Base-by-base conservation (phyloP, 2,329 filamentous ascomycete genomes). In the Talaromyces rugulosus region DNA sequence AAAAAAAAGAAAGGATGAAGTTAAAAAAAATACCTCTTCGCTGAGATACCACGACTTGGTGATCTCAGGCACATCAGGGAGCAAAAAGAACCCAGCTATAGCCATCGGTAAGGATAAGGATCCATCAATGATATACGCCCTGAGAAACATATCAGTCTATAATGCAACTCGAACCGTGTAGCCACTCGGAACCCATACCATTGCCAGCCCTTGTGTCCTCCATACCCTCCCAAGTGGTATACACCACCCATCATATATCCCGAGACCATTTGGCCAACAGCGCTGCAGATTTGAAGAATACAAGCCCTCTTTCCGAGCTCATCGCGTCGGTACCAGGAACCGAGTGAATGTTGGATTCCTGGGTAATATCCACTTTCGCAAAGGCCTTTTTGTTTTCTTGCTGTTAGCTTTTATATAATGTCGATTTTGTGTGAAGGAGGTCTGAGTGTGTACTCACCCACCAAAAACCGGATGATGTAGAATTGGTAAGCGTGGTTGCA, bases 241-340 rank as follows among this genome's bases (percentile, higher is more conserved):
- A 84, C 80, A 0, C 75, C 82, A 0, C 83, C 78, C 79, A 84
- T 84, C 12, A 87, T 70, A 63, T 84, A 86, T 0, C 84, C 84
- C 1, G 74, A 77, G 60, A 77, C 75, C 75, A 78, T 78, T 42
- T 67, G 73, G 0, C 72, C 76, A 53, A 83, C 75, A 0, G 78
- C 78, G n/a, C 76, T 77, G 60, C 76, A 78, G 0, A 79, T 79
- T 59, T 83, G 81, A 66, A 84, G 83, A 12, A 84, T 82, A 58
- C 80, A 82, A 1, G 80, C 78, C 11, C 82, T 71, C 63, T 84
- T 84, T 0, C 81, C 81, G 0, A 84, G 74, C 63, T 84, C 82
- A 42, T 80, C 76, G 52, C 75, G 74, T 7, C 80, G 73, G 62
- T 83, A 83, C 82, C 81, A 83, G 0, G 75, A 79, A 1, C 82